These are phyloP conservation scores for Laburnicola sp. DNA, from an alignment of 2,329 filamentous ascomycete genomes.

Conservation along the genomic window DNA sequence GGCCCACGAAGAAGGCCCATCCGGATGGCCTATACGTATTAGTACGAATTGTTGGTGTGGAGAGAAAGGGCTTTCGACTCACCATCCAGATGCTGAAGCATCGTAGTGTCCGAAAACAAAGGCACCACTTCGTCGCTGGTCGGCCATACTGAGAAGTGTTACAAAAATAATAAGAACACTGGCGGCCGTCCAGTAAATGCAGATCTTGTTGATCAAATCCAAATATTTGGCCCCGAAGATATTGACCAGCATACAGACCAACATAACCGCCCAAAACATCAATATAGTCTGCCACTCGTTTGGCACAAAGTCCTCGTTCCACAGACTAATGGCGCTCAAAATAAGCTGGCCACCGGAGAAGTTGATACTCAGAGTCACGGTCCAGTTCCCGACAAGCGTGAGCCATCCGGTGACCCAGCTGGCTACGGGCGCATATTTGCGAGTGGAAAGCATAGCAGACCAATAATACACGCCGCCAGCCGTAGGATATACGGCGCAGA, in stretches of 20 bases:
- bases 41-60: background rate
- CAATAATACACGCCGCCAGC: slow-evolving; percentile 75
- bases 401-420: slow-evolving; percentile 73
- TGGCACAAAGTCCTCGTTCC: slow-evolving; percentile 68
- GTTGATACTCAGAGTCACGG: slow-evolving; percentile 65
- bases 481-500: slow-evolving; percentile 74
- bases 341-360: slow-evolving; percentile 73
- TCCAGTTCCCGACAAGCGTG: slow-evolving; percentile 75
- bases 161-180: slow-evolving; percentile 71
- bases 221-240: slow-evolving; percentile 65
- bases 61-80: slow-evolving; percentile 18
- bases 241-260: slow-evolving; percentile 66
- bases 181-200: slow-evolving; percentile 71
- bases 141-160: slow-evolving; percentile 63
- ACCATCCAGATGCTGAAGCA: slow-evolving; percentile 66
- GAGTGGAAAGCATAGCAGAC: slow-evolving; percentile 68
- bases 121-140: slow-evolving; percentile 59
- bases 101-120: slow-evolving; percentile 73
- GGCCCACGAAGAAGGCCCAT: slow-evolving; percentile 73
- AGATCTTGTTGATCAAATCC: slow-evolving; percentile 71
- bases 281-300: slow-evolving; percentile 71
- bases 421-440: slow-evolving; percentile 67
- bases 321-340: slow-evolving; percentile 68
- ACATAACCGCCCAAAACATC: slow-evolving; percentile 72
- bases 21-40: slow-evolving; percentile 58